Evolutionary conservation across 179 eudicot genomes (phyloP).

Genomic region (Corrigiola litoralis): DNA sequence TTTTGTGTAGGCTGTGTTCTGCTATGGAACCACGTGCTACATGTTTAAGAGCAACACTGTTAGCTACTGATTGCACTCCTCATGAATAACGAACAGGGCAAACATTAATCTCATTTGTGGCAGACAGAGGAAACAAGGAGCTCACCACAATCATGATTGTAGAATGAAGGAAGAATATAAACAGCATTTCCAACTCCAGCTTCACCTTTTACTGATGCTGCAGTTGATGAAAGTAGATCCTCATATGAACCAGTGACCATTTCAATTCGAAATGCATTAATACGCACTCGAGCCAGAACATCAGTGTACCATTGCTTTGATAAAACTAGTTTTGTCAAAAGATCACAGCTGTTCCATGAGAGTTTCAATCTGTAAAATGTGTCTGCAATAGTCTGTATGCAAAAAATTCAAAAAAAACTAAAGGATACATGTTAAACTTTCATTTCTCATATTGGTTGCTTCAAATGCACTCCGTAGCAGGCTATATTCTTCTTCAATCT

Average conservation of each 20-base stretch:
- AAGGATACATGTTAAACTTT: constrained; percentile 73
- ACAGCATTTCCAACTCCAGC: constrained; percentile 94
- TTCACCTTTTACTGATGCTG: constrained; percentile 71
- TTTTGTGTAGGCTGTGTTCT: background rate
- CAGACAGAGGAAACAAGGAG: constrained; percentile 1
- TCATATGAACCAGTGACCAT: constrained; percentile 58
- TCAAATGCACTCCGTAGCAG: constrained; percentile 58
- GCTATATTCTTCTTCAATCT: constrained; percentile 72
- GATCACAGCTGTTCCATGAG: constrained; percentile 12
- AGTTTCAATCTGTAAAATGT: background rate
- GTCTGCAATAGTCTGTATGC: background rate
- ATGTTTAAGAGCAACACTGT: no score
- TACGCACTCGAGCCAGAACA: constrained; percentile 78
- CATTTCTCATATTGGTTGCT: constrained; percentile 34
- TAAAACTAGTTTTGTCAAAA: constrained; percentile 61
- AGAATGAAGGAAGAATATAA: constrained; percentile 87
- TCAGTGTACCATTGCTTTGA: constrained; percentile 77
- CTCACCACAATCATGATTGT: constrained; percentile 97
- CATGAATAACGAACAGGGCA: background rate
- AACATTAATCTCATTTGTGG: background rate
- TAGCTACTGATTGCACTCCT: no score
- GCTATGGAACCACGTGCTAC: no score
- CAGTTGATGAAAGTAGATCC: constrained; percentile 66
- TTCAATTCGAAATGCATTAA: constrained; percentile 93
- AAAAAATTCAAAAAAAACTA: constrained; percentile 1